Percentiles rank a stretch among this genome's conserved stretches.
These are phyloP conservation scores for Podospora appendiculata DNA, from an alignment of 495 filamentous ascomycete genomes.

Conservation along the genomic window DNA sequence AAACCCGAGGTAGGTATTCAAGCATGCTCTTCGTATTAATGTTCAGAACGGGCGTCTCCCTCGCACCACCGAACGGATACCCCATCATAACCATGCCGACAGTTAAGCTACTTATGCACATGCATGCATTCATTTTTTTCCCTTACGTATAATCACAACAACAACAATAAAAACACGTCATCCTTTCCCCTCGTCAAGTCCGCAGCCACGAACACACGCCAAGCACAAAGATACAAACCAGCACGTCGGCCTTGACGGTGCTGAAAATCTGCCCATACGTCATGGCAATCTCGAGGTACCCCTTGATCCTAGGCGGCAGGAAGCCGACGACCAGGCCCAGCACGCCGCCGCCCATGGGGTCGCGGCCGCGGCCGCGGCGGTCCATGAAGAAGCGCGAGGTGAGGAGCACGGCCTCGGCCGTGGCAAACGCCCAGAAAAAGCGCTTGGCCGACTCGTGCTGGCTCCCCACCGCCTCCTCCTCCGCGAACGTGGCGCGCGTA, in stretches of 20 bases:
- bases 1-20: too few relatives aligned
- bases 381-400: conserved; percentile 59
- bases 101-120: too few relatives aligned
- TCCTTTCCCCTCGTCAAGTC: conserved; percentile 5
- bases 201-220: conserved; percentile 63
- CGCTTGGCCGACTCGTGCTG: conserved; percentile 10
- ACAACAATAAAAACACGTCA: not conserved
- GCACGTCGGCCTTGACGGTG: conserved; percentile 55
- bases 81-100: too few relatives aligned
- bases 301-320: conserved; percentile 48
- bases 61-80: too few relatives aligned
- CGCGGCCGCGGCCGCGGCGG: conserved; percentile 21
- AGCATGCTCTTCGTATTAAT: too few relatives aligned
- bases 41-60: too few relatives aligned
- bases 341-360: conserved; percentile 33
- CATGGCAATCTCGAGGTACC: conserved; percentile 50
- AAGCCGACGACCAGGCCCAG: conserved; percentile 53
- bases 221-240: conserved; percentile 70
- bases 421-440: conserved; percentile 71
- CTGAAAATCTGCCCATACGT: conserved; percentile 63
- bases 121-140: too few relatives aligned
- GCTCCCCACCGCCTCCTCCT: not conserved
- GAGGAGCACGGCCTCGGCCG: conserved; percentile 68
- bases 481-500: not conserved
- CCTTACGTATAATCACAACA: not conserved